A percentile compares a stretch with the other conserved stretches of the same genome.
These are phyloP conservation scores for Tetradesmus lagerheimii DNA, from an alignment of 139 green algal species.

Conservation along the genomic window DNA sequence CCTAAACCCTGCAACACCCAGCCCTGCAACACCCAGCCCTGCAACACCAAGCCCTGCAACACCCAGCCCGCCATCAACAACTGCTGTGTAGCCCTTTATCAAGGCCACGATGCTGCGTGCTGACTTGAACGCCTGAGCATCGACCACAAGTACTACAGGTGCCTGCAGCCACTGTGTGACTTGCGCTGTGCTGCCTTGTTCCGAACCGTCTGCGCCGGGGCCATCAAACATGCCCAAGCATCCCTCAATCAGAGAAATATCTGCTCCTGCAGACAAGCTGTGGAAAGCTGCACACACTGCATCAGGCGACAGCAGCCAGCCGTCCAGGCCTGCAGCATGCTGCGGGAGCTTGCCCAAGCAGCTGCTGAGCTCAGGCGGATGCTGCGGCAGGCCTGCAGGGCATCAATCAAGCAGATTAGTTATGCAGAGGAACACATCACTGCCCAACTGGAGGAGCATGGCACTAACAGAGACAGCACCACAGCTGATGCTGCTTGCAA, in stretches of 20 bases:
- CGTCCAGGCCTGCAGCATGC: constrained; percentile 20
- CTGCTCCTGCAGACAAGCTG: constrained; percentile 56
- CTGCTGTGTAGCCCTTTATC: constrained; percentile 76
- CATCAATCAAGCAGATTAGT: neutral
- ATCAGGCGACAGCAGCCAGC: constrained; percentile 44
- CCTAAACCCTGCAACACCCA: too few relatives aligned
- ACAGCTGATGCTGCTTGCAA: constrained; percentile 66
- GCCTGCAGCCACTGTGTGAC: constrained; percentile 84
- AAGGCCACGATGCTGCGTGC: constrained; percentile 74
- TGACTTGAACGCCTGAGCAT: constrained; percentile 69
- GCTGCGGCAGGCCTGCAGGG: constrained; percentile 1
- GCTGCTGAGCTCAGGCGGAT: neutral
- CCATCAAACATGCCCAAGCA: constrained; percentile 86
- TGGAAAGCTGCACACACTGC: constrained; percentile 63
- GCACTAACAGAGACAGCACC: constrained; percentile 62
- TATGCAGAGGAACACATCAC: too few relatives aligned
- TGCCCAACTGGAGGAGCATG: neutral
- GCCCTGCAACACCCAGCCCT: constrained; percentile 69
- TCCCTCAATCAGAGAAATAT: constrained; percentile 86
- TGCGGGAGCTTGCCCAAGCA: neutral
- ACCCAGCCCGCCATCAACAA: constrained; percentile 77
- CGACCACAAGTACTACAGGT: constrained; percentile 90
- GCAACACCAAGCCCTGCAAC: constrained; percentile 84
- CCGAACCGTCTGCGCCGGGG: constrained; percentile 65
- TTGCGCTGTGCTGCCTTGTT: constrained; percentile 84